Evolutionary conservation across 345 rosid genomes (phyloP), one percentile per base, ranked within the genome.

Genomic region (Gossypium arboreum): DNA sequence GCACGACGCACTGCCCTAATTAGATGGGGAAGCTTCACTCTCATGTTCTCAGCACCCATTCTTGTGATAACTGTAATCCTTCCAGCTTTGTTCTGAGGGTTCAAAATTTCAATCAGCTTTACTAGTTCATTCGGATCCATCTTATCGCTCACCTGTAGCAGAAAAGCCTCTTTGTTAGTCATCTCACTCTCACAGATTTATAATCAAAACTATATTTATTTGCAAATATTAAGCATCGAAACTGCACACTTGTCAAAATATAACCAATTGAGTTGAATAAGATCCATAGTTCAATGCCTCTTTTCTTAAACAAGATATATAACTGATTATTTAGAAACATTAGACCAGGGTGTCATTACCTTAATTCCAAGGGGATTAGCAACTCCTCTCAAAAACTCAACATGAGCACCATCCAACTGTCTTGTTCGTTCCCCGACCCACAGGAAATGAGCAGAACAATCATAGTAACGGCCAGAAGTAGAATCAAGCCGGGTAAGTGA

Each of bases 41-140:
- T 86, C 98, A 91, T 93, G 85, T 93, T 91, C 85, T 92, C 97
- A 29, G 97, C 96, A 69, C 97, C 97, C 97, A 92, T 92, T 83
- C 97, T 88, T 18, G 91, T 84, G 61, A 91, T 91, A 4, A 93
- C 79, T 18, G 98, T 93, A 72, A 93, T 93, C 84, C 97, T 87
- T 67, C 98, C 98, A 3, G 94, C 85, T 77, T 91, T 93, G 68
- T 91, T 91, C 62, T 89, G 94, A 73, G 94, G 94, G 79, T 93
- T 93, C 82, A 93, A 84, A 63, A 93, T 91, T 84, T 90, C 94
- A 63, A 93, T 84, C 73, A 93, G 91, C 88, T 90, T 93, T 75
- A 91, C 91, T 43, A 93, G 83, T 79, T 91, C 93, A 78, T 85
- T 91, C 0, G 97, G 97, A 82, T 93, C 89, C 98, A 93, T 93